These are phyloP conservation scores for Aurinia saxatilis DNA, from an alignment of 345 rosid genomes.

Conservation along the genomic window DNA sequence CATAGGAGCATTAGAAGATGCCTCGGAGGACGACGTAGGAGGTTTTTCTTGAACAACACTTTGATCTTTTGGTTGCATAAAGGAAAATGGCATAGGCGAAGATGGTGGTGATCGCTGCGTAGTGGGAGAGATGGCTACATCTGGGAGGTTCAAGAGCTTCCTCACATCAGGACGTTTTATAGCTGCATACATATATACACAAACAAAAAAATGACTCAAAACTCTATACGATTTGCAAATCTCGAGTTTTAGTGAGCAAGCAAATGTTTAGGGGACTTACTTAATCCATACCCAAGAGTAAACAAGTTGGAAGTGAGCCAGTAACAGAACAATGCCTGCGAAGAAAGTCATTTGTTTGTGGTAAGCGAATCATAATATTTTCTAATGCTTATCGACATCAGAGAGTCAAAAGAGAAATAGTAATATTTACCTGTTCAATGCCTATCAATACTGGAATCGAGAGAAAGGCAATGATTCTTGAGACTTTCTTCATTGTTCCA, in stretches of 20 bases:
- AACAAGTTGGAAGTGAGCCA: conserved; percentile 50
- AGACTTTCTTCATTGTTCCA: conserved; percentile 52
- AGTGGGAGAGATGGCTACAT: conserved; percentile 13
- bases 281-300: conserved; percentile 36
- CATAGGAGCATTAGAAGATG: conserved; percentile 17
- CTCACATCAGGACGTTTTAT: conserved; percentile 35
- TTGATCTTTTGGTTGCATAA: conserved; percentile 17
- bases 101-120: conserved; percentile 8
- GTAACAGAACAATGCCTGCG: conserved; percentile 45
- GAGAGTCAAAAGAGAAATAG: background rate
- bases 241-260: background rate
- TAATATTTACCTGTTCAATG: conserved; percentile 35
- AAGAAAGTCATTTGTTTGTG: background rate
- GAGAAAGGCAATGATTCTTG: conserved; percentile 43
- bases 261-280: conserved; percentile 21
- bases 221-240: background rate
- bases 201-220: conserved; percentile 3
- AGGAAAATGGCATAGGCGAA: conserved; percentile 27
- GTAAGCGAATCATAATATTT: background rate
- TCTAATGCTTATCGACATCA: background rate
- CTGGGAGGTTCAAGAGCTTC: conserved; percentile 35
- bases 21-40: conserved; percentile 8
- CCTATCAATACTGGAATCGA: conserved; percentile 46
- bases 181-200: conserved; percentile 22
- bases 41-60: conserved; percentile 10